phyloP scores from a whole-genome alignment of 2,329 filamentous ascomycete genomes.

The Hysterium pulicare region DNA sequence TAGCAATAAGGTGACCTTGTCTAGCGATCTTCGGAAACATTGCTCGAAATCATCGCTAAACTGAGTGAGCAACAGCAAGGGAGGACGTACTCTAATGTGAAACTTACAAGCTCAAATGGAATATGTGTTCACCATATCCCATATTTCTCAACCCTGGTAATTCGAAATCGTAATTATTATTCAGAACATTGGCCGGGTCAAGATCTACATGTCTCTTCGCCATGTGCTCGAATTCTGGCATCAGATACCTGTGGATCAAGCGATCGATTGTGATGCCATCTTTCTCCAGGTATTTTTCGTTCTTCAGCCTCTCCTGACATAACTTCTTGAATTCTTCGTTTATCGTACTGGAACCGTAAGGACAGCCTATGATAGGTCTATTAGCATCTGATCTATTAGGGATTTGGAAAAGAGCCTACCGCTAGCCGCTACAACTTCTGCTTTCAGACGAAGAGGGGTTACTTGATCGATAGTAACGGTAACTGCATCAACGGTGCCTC shows the following conservation, averaged over 20 bases:
- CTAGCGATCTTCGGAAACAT: too few species aligned
- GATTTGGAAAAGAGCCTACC: conserved; percentile 8
- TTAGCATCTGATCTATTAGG: not conserved
- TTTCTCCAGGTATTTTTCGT: conserved; percentile 5
- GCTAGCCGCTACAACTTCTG: conserved; percentile 6
- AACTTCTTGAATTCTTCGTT: conserved; percentile 9
- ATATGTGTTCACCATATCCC: too few species aligned
- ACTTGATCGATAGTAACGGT: conserved; percentile 7
- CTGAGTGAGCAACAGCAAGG: too few species aligned
- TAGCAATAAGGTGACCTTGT: too few species aligned
- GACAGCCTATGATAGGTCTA: not conserved
- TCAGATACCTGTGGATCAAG: conserved; percentile 9
- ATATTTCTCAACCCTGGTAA: too few species aligned
- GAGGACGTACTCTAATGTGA: too few species aligned
- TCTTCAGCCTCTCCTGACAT: conserved; percentile 1
- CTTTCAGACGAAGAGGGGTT: conserved; percentile 11
- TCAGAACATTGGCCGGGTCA: too few species aligned
- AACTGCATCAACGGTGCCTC: conserved; percentile 13
- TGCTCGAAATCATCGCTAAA: too few species aligned
- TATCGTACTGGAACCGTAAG: conserved; percentile 5
- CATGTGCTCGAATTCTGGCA: conserved; percentile 11
- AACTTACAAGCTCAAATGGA: too few species aligned
- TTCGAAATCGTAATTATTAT: too few species aligned
- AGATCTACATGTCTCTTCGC: too few species aligned
- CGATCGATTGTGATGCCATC: conserved; percentile 2